A percentile compares a stretch with the other conserved stretches of the same genome.
Conservation (phyloP, 2,329 filamentous ascomycete genomes). For the Trichoderma koningiopsis region DNA sequence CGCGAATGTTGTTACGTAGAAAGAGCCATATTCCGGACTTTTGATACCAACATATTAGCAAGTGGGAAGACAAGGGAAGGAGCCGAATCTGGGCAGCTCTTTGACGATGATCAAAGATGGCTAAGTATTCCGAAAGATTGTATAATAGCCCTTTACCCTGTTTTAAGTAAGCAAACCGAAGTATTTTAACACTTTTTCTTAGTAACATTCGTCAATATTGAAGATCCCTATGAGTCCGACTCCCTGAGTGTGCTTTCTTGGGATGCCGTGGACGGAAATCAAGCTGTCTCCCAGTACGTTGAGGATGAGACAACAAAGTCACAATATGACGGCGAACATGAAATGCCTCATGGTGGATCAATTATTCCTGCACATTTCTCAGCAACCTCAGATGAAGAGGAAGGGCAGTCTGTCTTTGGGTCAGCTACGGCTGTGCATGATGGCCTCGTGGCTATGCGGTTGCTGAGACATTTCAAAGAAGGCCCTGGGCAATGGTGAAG, state of each 20-base stretch:
- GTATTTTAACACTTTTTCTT: neutral
- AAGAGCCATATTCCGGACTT: constrained; percentile 5
- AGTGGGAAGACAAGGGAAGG: neutral
- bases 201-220: constrained; percentile 18
- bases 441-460: neutral
- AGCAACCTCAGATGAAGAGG: neutral
- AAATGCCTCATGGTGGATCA: neutral
- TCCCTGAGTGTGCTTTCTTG: neutral
- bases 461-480: constrained; percentile 18
- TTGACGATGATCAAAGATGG: constrained; percentile 8
- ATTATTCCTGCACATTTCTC: neutral
- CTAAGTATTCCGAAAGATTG: neutral
- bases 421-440: neutral
- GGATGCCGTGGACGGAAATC: neutral
- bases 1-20: constrained; percentile 10
- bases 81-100: neutral
- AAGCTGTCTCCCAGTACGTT: neutral
- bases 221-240: constrained; percentile 14
- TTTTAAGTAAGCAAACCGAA: neutral
- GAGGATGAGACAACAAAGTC: neutral
- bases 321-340: neutral
- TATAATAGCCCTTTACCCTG: neutral
- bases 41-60: neutral
- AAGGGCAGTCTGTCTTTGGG: neutral
- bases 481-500: constrained; percentile 14